A percentile compares a stretch with the other conserved stretches of the same genome.
Conservation (phyloP, 2,329 filamentous ascomycete genomes). For the Ascosphaera acerosa region DNA sequence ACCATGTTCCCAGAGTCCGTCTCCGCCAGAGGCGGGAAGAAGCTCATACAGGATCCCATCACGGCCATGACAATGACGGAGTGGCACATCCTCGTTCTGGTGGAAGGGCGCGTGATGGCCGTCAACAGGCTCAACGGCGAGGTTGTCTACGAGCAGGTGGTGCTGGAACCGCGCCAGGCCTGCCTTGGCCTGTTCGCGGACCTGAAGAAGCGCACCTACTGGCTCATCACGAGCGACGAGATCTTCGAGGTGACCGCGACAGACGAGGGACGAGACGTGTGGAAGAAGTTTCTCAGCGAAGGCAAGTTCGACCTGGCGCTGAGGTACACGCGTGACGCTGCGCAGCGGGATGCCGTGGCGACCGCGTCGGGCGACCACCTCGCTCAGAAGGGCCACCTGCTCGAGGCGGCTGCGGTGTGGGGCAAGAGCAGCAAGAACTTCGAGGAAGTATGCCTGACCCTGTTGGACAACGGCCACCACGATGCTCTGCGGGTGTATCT, state of each 20-base stretch:
- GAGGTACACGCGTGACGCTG: slow-evolving; percentile 51
- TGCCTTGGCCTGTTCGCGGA: slow-evolving; percentile 71
- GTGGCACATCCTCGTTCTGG: slow-evolving; percentile 70
- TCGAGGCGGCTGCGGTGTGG: slow-evolving; percentile 71
- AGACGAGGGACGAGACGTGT: slow-evolving; percentile 78
- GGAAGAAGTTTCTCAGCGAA: slow-evolving; percentile 73
- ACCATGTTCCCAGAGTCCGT: slow-evolving; percentile 47
- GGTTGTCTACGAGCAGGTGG: slow-evolving; percentile 65
- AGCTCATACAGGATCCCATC: slow-evolving; percentile 43
- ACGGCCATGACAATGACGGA: slow-evolving; percentile 66
- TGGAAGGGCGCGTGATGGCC: slow-evolving; percentile 61
- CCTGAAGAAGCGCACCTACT: slow-evolving; percentile 86
- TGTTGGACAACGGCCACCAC: slow-evolving; percentile 74
- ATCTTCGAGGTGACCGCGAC: slow-evolving; percentile 84
- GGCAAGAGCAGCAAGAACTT: slow-evolving; percentile 93
- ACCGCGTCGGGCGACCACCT: slow-evolving; percentile 80
- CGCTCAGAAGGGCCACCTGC: slow-evolving; percentile 52
- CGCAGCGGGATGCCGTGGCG: slow-evolving; percentile 75
- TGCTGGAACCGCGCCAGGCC: slow-evolving; percentile 55
- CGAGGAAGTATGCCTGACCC: slow-evolving; percentile 74
- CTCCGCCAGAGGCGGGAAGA: slow-evolving; percentile 36
- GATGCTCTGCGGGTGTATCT: slow-evolving; percentile 83
- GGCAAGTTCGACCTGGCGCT: slow-evolving; percentile 77
- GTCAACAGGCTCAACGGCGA: slow-evolving; percentile 69
- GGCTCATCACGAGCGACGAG: slow-evolving; percentile 75